These are phyloP conservation scores for Penicillium digitatum DNA, from an alignment of 2,329 filamentous ascomycete genomes.

Conservation along the genomic window DNA sequence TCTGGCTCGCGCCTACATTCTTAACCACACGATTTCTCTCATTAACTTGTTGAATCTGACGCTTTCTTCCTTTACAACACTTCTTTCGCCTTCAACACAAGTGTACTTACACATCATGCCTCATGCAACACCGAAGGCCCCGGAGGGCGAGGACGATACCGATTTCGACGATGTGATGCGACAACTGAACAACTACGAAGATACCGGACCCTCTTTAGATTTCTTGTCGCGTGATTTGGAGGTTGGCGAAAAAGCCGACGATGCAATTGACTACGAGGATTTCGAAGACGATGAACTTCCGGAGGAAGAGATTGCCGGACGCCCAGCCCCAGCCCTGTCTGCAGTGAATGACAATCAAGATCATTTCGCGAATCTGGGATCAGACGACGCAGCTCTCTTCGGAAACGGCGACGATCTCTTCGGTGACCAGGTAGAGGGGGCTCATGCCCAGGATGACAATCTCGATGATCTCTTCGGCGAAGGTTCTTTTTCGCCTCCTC, in stretches of 20 bases:
- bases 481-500: slow-evolving; percentile 35
- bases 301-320: slow-evolving; percentile 48
- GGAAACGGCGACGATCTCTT: slow-evolving; percentile 24
- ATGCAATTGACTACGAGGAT: slow-evolving; percentile 86
- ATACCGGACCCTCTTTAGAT: slow-evolving; percentile 35
- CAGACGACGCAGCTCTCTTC: slow-evolving; percentile 41
- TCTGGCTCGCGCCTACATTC: slow-evolving; percentile 6
- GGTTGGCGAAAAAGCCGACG: slow-evolving; percentile 74
- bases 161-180: slow-evolving; percentile 43
- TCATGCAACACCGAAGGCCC: slow-evolving; percentile 34
- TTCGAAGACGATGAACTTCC: slow-evolving; percentile 89
- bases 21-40: background rate
- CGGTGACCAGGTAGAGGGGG: slow-evolving; percentile 23
- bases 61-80: background rate
- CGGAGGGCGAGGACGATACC: slow-evolving; percentile 34
- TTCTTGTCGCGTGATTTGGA: slow-evolving; percentile 42
- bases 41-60: background rate
- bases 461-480: slow-evolving; percentile 51
- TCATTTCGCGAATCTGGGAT: slow-evolving; percentile 26
- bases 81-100: background rate
- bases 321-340: slow-evolving; percentile 11
- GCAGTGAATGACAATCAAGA: slow-evolving; percentile 56
- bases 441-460: slow-evolving; percentile 35
- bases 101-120: slow-evolving; percentile 29
- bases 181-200: slow-evolving; percentile 40